Conservation (phyloP, 805 yeast species). For the Wickerhamomyces pijperi region DNA sequence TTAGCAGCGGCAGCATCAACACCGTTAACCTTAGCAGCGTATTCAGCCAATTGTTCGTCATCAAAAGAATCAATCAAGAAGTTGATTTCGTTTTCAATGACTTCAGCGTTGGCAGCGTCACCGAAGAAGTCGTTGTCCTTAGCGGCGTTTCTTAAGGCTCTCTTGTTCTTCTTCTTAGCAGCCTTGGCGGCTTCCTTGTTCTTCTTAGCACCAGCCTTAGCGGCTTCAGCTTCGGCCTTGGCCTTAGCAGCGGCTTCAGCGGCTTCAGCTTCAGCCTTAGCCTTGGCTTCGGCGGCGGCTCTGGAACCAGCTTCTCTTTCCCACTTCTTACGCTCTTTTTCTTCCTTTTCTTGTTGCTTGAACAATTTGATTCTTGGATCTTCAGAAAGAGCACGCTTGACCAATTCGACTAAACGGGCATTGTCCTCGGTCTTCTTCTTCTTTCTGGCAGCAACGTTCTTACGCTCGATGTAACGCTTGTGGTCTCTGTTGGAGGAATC, state of each 20-base stretch:
- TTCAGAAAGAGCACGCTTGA: constrained; percentile 78
- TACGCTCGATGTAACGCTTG: constrained; percentile 96
- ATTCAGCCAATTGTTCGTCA: constrained; percentile 66
- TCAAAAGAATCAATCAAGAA: constrained; percentile 68
- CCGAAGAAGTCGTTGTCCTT: constrained; percentile 84
- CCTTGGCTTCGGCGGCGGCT: constrained; percentile 90
- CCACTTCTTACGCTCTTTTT: constrained; percentile 92
- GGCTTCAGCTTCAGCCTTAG: constrained; percentile 82
- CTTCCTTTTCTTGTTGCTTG: constrained; percentile 91
- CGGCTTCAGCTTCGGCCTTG: constrained; percentile 52
- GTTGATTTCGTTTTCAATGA: constrained; percentile 72
- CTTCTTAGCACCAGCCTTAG: constrained; percentile 77
- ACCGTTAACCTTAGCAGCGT: constrained; percentile 47
- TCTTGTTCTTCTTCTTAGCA: constrained; percentile 93
- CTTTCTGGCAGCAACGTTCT: constrained; percentile 92
- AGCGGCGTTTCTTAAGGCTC: constrained; percentile 69
- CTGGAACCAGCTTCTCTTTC: constrained; percentile 96
- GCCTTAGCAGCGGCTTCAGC: constrained; percentile 72
- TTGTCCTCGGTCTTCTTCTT: constrained; percentile 97
- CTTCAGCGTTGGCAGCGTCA: constrained; percentile 54
- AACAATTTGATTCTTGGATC: constrained; percentile 93
- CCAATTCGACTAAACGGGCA: constrained; percentile 74
- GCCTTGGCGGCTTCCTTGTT: constrained; percentile 87
- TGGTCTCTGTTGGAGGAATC: constrained; percentile 98
- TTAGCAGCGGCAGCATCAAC: constrained; percentile 48